Evolutionary conservation across 163 green algal species (phyloP).

Genomic region (Trebouxiophyceae sp.): DNA sequence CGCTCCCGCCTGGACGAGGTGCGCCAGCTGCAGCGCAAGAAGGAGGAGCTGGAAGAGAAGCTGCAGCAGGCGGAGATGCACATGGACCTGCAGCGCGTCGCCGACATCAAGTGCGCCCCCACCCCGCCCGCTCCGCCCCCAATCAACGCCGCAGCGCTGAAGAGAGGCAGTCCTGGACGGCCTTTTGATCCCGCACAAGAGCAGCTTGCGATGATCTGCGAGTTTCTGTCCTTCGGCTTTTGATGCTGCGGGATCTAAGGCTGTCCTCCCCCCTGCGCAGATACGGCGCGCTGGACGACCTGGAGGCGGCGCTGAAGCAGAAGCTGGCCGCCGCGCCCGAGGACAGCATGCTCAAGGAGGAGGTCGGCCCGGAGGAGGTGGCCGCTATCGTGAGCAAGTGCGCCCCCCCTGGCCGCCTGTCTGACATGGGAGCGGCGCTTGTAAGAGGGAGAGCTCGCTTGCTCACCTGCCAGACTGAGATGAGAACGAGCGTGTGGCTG

Average conservation of each 20-base stretch:
- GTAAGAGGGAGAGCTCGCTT: conserved; percentile 18
- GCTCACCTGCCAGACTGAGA: too few relatives aligned
- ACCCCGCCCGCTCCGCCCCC: too few relatives aligned
- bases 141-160: too few relatives aligned
- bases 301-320: conserved; percentile 53
- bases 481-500: too few relatives aligned
- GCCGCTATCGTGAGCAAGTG: conserved; percentile 56
- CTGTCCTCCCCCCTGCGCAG: conserved; percentile 21
- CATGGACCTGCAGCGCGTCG: conserved; percentile 43
- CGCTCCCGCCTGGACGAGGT: conserved; percentile 61
- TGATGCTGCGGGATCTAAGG: too few relatives aligned
- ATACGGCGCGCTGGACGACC: conserved; percentile 63
- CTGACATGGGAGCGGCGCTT: too few relatives aligned
- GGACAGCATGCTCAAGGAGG: conserved; percentile 71
- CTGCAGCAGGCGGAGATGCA: conserved; percentile 42
- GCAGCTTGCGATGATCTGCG: too few relatives aligned
- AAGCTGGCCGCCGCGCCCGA: conserved; percentile 28
- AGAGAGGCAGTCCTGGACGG: too few relatives aligned
- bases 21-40: conserved; percentile 59
- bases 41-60: conserved; percentile 54
- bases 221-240: too few relatives aligned
- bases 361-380: conserved; percentile 76
- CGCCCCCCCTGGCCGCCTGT: too few relatives aligned
- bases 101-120: conserved; percentile 33
- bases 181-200: too few relatives aligned